Conservation (phyloP, 2,329 filamentous ascomycete genomes). For the Stemphylium vesicarium region DNA sequence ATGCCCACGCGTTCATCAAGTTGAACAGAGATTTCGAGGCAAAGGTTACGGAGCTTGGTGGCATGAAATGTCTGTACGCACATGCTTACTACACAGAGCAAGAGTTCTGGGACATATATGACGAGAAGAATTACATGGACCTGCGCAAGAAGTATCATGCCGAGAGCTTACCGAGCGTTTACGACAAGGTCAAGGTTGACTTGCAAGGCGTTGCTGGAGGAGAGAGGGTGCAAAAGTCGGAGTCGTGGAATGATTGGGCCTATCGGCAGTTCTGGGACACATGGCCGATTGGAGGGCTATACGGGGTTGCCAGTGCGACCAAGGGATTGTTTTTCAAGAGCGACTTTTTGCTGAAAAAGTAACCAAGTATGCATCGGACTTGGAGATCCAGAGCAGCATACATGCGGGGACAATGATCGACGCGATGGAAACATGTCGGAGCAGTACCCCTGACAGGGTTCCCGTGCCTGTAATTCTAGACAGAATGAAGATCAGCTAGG, state of each 20-base stretch:
- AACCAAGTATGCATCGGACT: background rate
- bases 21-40: conserved; percentile 76
- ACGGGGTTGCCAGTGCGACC: conserved; percentile 48
- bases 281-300: conserved; percentile 49
- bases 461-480: conserved; percentile 1
- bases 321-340: conserved; percentile 41
- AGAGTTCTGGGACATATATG: conserved; percentile 73
- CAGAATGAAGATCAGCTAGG: conserved; percentile 2
- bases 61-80: conserved; percentile 88
- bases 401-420: conserved; percentile 6
- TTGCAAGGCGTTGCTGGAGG: conserved; percentile 44
- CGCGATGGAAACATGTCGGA: background rate
- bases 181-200: conserved; percentile 67
- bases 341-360: conserved; percentile 45
- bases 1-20: conserved; percentile 64
- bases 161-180: conserved; percentile 68
- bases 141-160: conserved; percentile 70
- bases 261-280: conserved; percentile 37
- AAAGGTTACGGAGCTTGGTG: conserved; percentile 72
- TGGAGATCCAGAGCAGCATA: background rate
- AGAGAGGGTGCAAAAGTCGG: conserved; percentile 6
- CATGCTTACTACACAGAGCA: conserved; percentile 79
- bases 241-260: conserved; percentile 40
- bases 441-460: conserved; percentile 9
- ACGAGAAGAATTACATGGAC: conserved; percentile 65